These are phyloP conservation scores for Dactylellina cionopaga DNA, from an alignment of 2,329 filamentous ascomycete species.

Conservation along the genomic window DNA sequence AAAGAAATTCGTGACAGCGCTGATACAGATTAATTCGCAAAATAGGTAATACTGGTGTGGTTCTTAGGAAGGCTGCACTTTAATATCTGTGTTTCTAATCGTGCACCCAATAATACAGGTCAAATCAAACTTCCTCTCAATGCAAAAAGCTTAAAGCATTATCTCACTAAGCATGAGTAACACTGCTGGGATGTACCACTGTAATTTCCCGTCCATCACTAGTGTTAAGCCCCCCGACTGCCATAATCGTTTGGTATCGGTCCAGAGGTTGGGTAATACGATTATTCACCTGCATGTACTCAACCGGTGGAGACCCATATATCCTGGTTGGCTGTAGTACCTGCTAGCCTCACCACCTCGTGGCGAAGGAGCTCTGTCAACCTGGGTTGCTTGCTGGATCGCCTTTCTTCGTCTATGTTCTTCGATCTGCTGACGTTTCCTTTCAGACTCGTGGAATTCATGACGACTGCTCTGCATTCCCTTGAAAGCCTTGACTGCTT, in stretches of 20 bases:
- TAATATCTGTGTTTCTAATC: conserved; percentile 35
- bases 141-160: neutral
- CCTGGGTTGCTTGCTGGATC: neutral
- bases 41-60: no score
- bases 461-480: conserved; percentile 20
- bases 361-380: neutral
- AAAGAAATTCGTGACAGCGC: no score
- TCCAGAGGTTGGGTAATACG: conserved; percentile 37
- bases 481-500: conserved; percentile 38
- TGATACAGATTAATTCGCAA: no score
- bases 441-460: conserved; percentile 17
- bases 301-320: conserved; percentile 44
- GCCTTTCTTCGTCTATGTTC: conserved; percentile 34
- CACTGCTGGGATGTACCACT: conserved; percentile 53
- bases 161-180: conserved; percentile 50
- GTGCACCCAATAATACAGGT: conserved; percentile 28
- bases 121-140: conserved; percentile 51
- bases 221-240: conserved; percentile 9
- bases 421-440: conserved; percentile 31
- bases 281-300: conserved; percentile 9
- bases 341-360: conserved; percentile 4
- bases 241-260: conserved; percentile 29
- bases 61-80: conserved; percentile 3
- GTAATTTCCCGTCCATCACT: conserved; percentile 45
- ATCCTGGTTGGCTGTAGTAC: conserved; percentile 44